Evolutionary conservation across 495 filamentous ascomycete species (phyloP).

Genomic region (Astrocystis sublimbata): DNA sequence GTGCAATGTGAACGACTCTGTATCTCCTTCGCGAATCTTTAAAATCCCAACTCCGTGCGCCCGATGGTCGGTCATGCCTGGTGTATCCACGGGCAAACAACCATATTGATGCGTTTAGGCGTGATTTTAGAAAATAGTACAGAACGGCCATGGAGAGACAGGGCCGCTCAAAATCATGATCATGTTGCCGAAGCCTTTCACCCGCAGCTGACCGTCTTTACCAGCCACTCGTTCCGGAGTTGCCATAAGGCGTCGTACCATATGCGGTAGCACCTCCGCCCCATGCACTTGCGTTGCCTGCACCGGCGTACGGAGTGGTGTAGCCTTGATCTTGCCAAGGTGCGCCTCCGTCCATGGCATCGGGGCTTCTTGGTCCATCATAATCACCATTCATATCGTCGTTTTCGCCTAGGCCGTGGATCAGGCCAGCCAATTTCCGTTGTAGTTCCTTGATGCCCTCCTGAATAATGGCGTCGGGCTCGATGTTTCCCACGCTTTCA

Average conservation of each 20-base stretch:
- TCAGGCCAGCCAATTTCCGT: slow-evolving; percentile 82
- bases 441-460: slow-evolving; percentile 89
- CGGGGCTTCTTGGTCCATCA: slow-evolving; percentile 62
- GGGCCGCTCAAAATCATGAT: slow-evolving; percentile 7
- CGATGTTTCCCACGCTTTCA: slow-evolving; percentile 82
- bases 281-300: slow-evolving; percentile 63
- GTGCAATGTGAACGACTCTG: slow-evolving; percentile 12
- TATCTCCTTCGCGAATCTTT: slow-evolving; percentile 5
- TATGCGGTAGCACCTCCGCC: slow-evolving; percentile 65
- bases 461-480: slow-evolving; percentile 82
- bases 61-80: slow-evolving; percentile 14
- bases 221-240: slow-evolving; percentile 32
- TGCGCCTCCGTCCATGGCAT: slow-evolving; percentile 53
- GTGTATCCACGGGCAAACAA: slow-evolving; percentile 2
- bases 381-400: slow-evolving; percentile 58
- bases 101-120: slow-evolving; percentile 4
- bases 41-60: slow-evolving; percentile 27
- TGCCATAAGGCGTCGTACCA: slow-evolving; percentile 65
- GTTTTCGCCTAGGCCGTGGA: slow-evolving; percentile 65
- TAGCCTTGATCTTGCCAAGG: slow-evolving; percentile 64
- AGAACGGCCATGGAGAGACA: slow-evolving; percentile 3
- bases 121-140: slow-evolving; percentile 21
- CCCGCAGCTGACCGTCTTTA: slow-evolving; percentile 4
- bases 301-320: slow-evolving; percentile 72
- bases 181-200: background rate